phyloP scores from a whole-genome alignment of 352 stramenopile genomes.

The Phytopythium aichiense region DNA sequence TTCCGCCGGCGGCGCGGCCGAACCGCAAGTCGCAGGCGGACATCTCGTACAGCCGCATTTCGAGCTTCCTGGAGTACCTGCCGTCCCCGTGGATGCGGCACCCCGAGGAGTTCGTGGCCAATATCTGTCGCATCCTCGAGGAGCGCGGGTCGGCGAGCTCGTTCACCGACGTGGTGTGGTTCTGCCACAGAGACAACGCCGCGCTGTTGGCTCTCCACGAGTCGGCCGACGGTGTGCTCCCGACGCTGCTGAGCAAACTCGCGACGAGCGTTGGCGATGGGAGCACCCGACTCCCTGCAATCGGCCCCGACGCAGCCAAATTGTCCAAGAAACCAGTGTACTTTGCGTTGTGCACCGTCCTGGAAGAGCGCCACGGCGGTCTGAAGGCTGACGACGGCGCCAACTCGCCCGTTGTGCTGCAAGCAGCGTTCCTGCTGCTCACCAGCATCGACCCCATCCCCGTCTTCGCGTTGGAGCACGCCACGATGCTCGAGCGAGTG shows the following conservation, averaged over 20 bases:
- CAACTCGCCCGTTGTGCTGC: conserved; percentile 38
- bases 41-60: conserved; percentile 81
- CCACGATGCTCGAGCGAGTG: conserved; percentile 31
- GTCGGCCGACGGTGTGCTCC: conserved; percentile 45
- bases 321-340: conserved; percentile 53
- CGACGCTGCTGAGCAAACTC: conserved; percentile 54
- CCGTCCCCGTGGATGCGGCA: conserved; percentile 47
- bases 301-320: not conserved
- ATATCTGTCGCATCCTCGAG: conserved; percentile 50
- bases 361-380: conserved; percentile 43
- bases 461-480: conserved; percentile 35
- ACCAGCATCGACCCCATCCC: conserved; percentile 51
- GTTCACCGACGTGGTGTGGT: conserved; percentile 73
- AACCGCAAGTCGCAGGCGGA: conserved; percentile 82
- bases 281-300: conserved; percentile 9
- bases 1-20: conserved; percentile 69
- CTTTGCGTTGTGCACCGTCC: conserved; percentile 47
- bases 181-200: conserved; percentile 73
- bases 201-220: conserved; percentile 47
- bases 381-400: not conserved
- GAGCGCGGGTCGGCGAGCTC: conserved; percentile 51
- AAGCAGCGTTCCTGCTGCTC: conserved; percentile 56
- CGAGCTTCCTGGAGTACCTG: conserved; percentile 67
- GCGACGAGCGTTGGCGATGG: conserved; percentile 20
- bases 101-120: conserved; percentile 33